Evolutionary conservation across 2,329 filamentous ascomycete genomes (phyloP).

Genomic region (Nothophoma quercina): DNA sequence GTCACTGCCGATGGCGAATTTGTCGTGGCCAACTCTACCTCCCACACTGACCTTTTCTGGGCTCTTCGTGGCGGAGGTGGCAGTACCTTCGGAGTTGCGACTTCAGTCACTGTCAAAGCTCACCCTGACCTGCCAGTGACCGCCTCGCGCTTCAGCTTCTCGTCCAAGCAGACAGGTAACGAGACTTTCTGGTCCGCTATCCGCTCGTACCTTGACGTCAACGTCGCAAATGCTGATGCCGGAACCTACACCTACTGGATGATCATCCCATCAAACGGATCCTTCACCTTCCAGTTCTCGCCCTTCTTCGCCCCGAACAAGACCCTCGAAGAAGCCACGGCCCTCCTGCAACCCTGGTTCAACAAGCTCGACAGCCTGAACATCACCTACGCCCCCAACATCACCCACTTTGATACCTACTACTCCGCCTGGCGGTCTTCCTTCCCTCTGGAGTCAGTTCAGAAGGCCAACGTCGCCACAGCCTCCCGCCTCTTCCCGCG

Average conservation of each 20-base stretch:
- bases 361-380: constrained; percentile 37
- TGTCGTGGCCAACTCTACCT: constrained; percentile 40
- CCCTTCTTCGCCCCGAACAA: constrained; percentile 48
- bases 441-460: constrained; percentile 45
- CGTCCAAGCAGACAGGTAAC: constrained; percentile 39
- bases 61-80: constrained; percentile 47
- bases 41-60: constrained; percentile 46
- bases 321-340: constrained; percentile 38
- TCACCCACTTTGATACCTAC: constrained; percentile 42
- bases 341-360: constrained; percentile 45
- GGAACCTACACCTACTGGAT: constrained; percentile 47
- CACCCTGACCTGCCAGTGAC: constrained; percentile 44
- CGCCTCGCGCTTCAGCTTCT: constrained; percentile 43
- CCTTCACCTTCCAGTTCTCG: constrained; percentile 44
- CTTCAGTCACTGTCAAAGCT: constrained; percentile 45
- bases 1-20: constrained; percentile 43
- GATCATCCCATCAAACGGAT: constrained; percentile 42
- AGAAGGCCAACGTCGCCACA: constrained; percentile 44
- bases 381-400: constrained; percentile 44
- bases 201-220: constrained; percentile 39
- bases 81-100: constrained; percentile 45
- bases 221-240: constrained; percentile 47
- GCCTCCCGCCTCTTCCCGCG: constrained; percentile 46
- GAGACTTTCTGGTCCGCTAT: constrained; percentile 48
- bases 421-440: constrained; percentile 45